A percentile compares a stretch with the other conserved stretches of the same genome.
Evolutionary conservation across 805 yeast genomes (phyloP).

Genomic region (Cyberlindnera euphorbiae): DNA sequence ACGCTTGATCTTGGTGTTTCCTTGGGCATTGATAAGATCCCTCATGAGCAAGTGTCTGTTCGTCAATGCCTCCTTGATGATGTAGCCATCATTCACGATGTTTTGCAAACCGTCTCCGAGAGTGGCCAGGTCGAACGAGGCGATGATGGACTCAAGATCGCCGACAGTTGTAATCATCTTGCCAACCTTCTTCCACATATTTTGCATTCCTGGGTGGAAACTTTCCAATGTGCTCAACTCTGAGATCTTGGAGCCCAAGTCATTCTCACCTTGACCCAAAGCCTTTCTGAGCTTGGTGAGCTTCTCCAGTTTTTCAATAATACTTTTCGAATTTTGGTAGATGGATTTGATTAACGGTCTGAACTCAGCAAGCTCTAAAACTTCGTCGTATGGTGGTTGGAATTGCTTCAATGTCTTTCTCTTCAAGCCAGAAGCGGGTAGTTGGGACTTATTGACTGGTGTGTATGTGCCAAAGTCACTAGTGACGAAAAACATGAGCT

Average conservation of each 20-base stretch:
- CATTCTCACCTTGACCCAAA: slow-evolving; percentile 54
- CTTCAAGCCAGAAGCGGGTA: slow-evolving; percentile 79
- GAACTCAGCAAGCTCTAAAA: slow-evolving; percentile 72
- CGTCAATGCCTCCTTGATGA: slow-evolving; percentile 87
- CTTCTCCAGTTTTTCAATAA: slow-evolving; percentile 52
- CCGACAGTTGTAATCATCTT: slow-evolving; percentile 66
- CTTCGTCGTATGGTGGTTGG: slow-evolving; percentile 87
- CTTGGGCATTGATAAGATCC: slow-evolving; percentile 76
- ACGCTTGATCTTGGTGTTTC: slow-evolving; percentile 64
- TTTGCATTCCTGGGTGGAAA: slow-evolving; percentile 64
- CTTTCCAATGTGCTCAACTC: slow-evolving; percentile 43
- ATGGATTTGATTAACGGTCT: slow-evolving; percentile 81
- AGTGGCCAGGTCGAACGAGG: slow-evolving; percentile 66
- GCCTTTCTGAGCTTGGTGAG: slow-evolving; percentile 39
- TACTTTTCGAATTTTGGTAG: slow-evolving; percentile 51
- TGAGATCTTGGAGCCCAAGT: slow-evolving; percentile 38
- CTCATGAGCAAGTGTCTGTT: slow-evolving; percentile 91
- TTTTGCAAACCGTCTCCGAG: slow-evolving; percentile 70
- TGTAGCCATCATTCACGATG: slow-evolving; percentile 70
- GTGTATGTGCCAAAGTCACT: slow-evolving; percentile 56
- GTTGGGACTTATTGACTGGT: slow-evolving; percentile 47
- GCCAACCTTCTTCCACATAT: slow-evolving; percentile 73
- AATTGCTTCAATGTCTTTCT: slow-evolving; percentile 90
- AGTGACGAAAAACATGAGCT: slow-evolving; percentile 78
- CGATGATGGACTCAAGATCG: slow-evolving; percentile 69